Evolutionary conservation across 2,329 filamentous ascomycete genomes (phyloP), one percentile per base, ranked within the genome.

Genomic region (Dothideomycetidae sp.): DNA sequence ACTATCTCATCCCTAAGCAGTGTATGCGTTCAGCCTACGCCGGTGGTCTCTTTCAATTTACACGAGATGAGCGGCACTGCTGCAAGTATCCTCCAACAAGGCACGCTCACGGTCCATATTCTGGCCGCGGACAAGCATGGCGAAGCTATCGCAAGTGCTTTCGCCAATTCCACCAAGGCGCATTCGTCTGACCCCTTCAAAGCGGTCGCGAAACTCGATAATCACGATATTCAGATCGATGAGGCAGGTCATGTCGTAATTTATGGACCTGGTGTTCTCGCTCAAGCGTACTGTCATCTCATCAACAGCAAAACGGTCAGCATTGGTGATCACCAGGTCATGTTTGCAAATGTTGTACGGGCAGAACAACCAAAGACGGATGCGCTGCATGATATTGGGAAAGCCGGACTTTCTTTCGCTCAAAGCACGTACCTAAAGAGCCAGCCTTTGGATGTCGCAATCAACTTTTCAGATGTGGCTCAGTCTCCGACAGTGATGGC

Each of bases 1-100:
- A 74, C 71, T 5, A 67, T 77, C 19, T 77, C 73, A 3, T 76
- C 72, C 1, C 68, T 78, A 53, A 73, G 58, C 42, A 71, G 71
- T 3, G 68, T 77, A 10, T 66, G 70, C 0, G 55, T 77, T 3
- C 50, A 60, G 18, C 73, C 73, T 1, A 45, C 51, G 1, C 70
- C 73, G 0, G 60, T 71, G n/a, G 59, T 77, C 16, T 72, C 70
- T 1, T 77, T 78, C 61, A 78, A 77, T 43, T 61, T 77, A 39
- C 66, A 65, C 36, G 47, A 62, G 2, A 69, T 70, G 2, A 75
- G 71, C 1, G 59, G 66, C 26, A 75, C 71, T 0, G 62, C 71
- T 33, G 59, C 64, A 37, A 69, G 69, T 5, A 67, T 77, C 5
- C 47, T 53, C 29, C 43, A 45, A 1, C 48, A 47, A 3, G 50